Conservation (phyloP, 208 protist genomes). For the Jaenimonas drosophilae region DNA sequence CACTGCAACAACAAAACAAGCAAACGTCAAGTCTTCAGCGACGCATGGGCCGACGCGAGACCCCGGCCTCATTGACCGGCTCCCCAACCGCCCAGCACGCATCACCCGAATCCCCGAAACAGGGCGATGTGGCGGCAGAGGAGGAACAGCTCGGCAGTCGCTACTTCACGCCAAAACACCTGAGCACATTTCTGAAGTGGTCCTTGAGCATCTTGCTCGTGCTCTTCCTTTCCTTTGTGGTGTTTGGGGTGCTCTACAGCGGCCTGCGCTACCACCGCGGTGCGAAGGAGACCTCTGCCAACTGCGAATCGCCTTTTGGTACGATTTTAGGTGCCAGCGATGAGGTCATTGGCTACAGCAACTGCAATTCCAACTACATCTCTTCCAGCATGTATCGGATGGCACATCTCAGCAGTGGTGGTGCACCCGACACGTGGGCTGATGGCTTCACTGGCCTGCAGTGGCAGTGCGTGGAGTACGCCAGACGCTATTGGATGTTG, state of each 20-base stretch:
- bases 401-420: not conserved
- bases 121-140: too few relatives aligned
- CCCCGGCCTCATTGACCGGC: too few relatives aligned
- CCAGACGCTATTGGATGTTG: conserved; percentile 82
- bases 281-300: not conserved
- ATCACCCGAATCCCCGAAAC: too few relatives aligned
- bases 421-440: too few relatives aligned
- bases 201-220: conserved; percentile 10
- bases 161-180: too few relatives aligned
- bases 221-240: conserved; percentile 21
- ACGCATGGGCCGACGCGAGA: too few relatives aligned
- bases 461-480: conserved; percentile 88
- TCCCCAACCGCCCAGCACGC: too few relatives aligned
- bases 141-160: too few relatives aligned
- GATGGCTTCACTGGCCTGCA: conserved; percentile 32
- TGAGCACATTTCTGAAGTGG: conserved; percentile 8
- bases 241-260: conserved; percentile 48
- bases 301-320: conserved; percentile 21
- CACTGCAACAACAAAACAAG: too few relatives aligned
- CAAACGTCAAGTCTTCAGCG: too few relatives aligned
- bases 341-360: conserved; percentile 26
- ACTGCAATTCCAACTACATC: conserved; percentile 20
- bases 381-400: conserved; percentile 2
- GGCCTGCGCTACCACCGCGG: conserved; percentile 18
- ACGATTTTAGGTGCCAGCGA: conserved; percentile 21